These are phyloP conservation scores for Aspergillus egyptiacus DNA, from an alignment of 495 filamentous ascomycete species.

Conservation along the genomic window DNA sequence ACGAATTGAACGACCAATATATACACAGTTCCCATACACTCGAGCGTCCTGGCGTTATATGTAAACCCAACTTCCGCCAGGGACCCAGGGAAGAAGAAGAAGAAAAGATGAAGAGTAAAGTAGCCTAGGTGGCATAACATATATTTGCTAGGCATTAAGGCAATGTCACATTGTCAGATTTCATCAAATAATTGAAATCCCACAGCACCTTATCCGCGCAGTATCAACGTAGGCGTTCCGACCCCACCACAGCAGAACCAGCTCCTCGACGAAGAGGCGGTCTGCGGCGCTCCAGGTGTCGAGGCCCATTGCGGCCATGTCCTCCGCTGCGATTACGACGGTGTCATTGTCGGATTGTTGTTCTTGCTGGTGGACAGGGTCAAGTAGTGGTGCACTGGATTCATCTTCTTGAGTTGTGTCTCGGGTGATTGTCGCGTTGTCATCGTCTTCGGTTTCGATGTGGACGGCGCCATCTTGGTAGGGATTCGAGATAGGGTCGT, in stretches of 20 bases:
- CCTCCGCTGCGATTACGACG: slow-evolving; percentile 58
- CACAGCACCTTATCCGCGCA: slow-evolving; percentile 72
- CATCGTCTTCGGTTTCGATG: slow-evolving; percentile 22
- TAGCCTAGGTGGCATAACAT: too few relatives aligned
- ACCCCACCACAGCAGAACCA: slow-evolving; percentile 65
- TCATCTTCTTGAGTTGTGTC: slow-evolving; percentile 29
- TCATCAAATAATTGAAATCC: slow-evolving; percentile 64
- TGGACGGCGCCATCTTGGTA: slow-evolving; percentile 38
- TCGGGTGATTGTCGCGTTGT: slow-evolving; percentile 24
- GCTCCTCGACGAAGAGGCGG: slow-evolving; percentile 62
- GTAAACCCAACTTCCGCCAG: too few relatives aligned
- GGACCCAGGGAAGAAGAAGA: too few relatives aligned
- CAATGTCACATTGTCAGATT: too few relatives aligned
- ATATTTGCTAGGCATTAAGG: too few relatives aligned
- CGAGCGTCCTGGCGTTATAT: too few relatives aligned
- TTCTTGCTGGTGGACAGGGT: slow-evolving; percentile 8
- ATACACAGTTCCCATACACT: too few relatives aligned
- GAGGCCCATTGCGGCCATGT: slow-evolving; percentile 73
- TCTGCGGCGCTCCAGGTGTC: slow-evolving; percentile 82
- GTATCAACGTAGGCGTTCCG: slow-evolving; percentile 62
- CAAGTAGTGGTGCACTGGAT: slow-evolving; percentile 24
- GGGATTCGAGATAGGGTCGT: neutral
- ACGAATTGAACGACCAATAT: too few relatives aligned
- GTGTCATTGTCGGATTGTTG: slow-evolving; percentile 21
- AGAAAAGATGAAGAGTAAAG: too few relatives aligned